Percentiles rank a stretch among this genome's conserved stretches.
Conservation (phyloP, 306 rosid species). For the Hippophae gyantsensis region DNA sequence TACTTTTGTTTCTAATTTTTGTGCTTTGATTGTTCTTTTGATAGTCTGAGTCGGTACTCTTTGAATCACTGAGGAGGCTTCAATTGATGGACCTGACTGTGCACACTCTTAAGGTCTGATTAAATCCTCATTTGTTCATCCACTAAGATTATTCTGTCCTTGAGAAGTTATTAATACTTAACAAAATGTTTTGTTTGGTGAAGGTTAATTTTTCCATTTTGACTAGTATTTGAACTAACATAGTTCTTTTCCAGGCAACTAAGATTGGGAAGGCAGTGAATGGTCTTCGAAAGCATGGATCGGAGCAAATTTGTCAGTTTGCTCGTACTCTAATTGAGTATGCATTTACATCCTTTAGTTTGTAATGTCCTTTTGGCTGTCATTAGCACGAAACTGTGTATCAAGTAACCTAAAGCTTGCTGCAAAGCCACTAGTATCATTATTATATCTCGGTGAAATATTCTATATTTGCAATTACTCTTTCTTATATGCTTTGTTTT, state of each 20-base stretch:
- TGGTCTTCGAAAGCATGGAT: constrained; percentile 57
- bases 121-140: constrained; percentile 14
- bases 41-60: constrained; percentile 70
- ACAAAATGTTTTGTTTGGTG: background rate
- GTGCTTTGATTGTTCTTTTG: constrained; percentile 23
- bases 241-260: constrained; percentile 52
- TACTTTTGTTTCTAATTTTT: constrained; percentile 17
- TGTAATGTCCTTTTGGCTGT: constrained; percentile 2
- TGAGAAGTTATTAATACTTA: background rate
- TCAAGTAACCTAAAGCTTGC: background rate
- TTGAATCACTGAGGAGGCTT: constrained; percentile 79
- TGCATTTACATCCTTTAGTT: constrained; percentile 12
- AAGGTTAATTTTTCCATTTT: background rate
- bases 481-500: no score
- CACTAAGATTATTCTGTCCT: background rate
- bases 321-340: constrained; percentile 61
- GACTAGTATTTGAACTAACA: constrained; percentile 5
- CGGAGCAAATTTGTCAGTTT: constrained; percentile 44
- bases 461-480: no score
- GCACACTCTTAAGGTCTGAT: constrained; percentile 60
- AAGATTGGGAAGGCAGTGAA: constrained; percentile 87
- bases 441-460: no score
- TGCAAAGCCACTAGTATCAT: background rate
- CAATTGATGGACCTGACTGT: constrained; percentile 62
- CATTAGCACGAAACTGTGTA: constrained; percentile 12